phyloP scores from a whole-genome alignment of 805 yeast species.

The Ogataea pignaliae region DNA sequence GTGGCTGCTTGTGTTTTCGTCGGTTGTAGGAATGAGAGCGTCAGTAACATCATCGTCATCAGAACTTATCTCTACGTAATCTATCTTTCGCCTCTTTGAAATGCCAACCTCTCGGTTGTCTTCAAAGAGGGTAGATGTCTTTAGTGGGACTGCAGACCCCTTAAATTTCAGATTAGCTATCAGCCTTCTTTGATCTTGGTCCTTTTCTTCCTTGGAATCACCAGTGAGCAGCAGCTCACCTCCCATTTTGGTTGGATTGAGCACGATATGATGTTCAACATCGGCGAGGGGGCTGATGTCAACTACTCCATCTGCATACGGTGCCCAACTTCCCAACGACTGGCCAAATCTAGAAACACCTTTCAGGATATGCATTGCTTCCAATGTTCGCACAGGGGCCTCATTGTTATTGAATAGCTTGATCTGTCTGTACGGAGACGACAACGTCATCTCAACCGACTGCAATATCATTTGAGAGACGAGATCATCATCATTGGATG shows the following conservation, averaged over 20 bases:
- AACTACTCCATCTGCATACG: slow-evolving; percentile 63
- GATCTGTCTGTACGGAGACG: slow-evolving; percentile 40
- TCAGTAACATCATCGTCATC: slow-evolving; percentile 6
- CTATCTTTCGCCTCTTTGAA: slow-evolving; percentile 16
- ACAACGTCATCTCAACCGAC: slow-evolving; percentile 51
- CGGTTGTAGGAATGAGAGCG: not conserved
- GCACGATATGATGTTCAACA: slow-evolving; percentile 36
- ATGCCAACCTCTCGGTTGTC: slow-evolving; percentile 22
- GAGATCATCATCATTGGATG: slow-evolving; percentile 34
- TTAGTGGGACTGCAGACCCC: slow-evolving; percentile 41
- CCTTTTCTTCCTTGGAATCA: slow-evolving; percentile 12
- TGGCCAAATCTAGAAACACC: slow-evolving; percentile 61
- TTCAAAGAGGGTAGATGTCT: slow-evolving; percentile 35
- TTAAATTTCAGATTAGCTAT: slow-evolving; percentile 58
- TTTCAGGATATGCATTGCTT: slow-evolving; percentile 51
- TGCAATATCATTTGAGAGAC: slow-evolving; percentile 55
- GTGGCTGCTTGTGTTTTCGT: too few species aligned
- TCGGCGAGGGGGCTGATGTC: slow-evolving; percentile 62
- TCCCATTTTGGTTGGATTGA: slow-evolving; percentile 27
- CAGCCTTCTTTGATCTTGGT: slow-evolving; percentile 26
- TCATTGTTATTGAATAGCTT: slow-evolving; percentile 34
- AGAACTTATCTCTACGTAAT: not conserved
- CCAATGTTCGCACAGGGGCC: slow-evolving; percentile 41
- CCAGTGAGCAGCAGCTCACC: slow-evolving; percentile 7
- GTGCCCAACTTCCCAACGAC: slow-evolving; percentile 67